A percentile compares a stretch with the other conserved stretches of the same genome.
Evolutionary conservation across 768 basidiomycete species (phyloP).

Genomic region (Calocybe cyanea): DNA sequence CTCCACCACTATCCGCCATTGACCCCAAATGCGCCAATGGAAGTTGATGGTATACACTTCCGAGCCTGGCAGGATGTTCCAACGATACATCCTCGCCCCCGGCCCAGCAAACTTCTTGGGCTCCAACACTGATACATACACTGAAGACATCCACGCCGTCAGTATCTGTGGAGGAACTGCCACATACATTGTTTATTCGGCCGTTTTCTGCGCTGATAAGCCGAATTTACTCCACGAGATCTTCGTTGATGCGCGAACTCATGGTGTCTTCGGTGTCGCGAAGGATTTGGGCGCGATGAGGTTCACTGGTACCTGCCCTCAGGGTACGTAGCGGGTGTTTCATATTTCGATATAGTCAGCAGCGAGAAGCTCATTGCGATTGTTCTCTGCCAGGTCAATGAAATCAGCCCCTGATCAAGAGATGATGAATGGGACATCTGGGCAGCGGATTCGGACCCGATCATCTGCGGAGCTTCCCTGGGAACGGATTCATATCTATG

Average conservation of each 20-base stretch:
- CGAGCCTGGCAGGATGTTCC: conserved; percentile 3
- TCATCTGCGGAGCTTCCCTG: too few species aligned
- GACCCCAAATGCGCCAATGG: conserved; percentile 5
- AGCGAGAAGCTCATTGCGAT: too few species aligned
- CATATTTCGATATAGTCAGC: too few species aligned
- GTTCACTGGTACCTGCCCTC: too few species aligned
- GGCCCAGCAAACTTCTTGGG: neutral
- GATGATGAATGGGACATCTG: too few species aligned
- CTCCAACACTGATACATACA: neutral
- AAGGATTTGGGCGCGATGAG: too few species aligned
- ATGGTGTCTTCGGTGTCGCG: too few species aligned
- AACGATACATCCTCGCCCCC: conserved; percentile 1
- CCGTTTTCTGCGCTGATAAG: conserved; percentile 7
- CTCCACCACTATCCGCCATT: neutral
- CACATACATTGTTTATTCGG: neutral
- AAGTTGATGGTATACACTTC: conserved; percentile 7
- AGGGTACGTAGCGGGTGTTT: too few species aligned
- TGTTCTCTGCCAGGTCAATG: too few species aligned
- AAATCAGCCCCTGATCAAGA: too few species aligned
- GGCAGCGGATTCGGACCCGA: too few species aligned
- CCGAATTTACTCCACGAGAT: conserved; percentile 3
- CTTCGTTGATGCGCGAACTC: neutral
- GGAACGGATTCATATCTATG: too few species aligned
- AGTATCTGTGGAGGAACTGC: conserved; percentile 5
- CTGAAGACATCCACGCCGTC: neutral